Percentiles rank a stretch among this genome's conserved stretches.
Conservation (phyloP, 2,329 filamentous ascomycete species). For the Colletotrichum agaves region DNA sequence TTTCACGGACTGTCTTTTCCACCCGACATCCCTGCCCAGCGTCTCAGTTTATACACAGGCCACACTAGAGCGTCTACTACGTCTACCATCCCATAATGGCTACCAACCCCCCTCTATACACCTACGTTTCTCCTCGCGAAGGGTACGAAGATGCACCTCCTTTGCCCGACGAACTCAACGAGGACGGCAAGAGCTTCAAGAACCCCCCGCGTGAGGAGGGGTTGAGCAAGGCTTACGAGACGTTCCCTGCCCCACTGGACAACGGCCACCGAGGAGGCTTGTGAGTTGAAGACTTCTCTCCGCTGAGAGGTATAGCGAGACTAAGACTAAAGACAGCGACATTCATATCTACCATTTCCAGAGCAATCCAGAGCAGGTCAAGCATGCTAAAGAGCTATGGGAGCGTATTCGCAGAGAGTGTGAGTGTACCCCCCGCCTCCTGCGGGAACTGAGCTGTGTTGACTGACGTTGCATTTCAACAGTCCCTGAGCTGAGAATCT, state of each 20-base stretch:
- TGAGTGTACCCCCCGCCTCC: conserved; percentile 50
- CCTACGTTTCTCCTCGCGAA: conserved; percentile 66
- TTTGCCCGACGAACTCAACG: conserved; percentile 66
- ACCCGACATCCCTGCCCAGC: too few species aligned
- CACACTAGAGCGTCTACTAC: neutral
- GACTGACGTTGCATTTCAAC: neutral
- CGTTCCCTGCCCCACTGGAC: conserved; percentile 75
- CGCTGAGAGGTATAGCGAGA: neutral
- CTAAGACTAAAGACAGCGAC: conserved; percentile 61
- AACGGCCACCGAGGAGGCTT: conserved; percentile 78
- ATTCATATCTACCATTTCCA: conserved; percentile 87
- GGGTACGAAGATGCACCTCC: conserved; percentile 68
- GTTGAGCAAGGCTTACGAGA: conserved; percentile 75
- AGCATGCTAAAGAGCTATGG: conserved; percentile 79
- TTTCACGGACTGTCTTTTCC: too few species aligned
- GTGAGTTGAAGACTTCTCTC: conserved; percentile 51
- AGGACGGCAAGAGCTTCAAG: conserved; percentile 81
- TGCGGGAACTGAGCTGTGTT: too few species aligned
- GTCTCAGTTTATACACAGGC: too few species aligned
- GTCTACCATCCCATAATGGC: conserved; percentile 13
- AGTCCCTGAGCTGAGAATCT: conserved; percentile 89
- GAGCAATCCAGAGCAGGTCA: conserved; percentile 67
- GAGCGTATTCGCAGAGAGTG: conserved; percentile 84
- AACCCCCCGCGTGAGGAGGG: conserved; percentile 69
- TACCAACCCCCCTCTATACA: conserved; percentile 52